Evolutionary conservation across 2,329 filamentous ascomycete species (phyloP).

Genomic region (Colletotrichum tabaci): DNA sequence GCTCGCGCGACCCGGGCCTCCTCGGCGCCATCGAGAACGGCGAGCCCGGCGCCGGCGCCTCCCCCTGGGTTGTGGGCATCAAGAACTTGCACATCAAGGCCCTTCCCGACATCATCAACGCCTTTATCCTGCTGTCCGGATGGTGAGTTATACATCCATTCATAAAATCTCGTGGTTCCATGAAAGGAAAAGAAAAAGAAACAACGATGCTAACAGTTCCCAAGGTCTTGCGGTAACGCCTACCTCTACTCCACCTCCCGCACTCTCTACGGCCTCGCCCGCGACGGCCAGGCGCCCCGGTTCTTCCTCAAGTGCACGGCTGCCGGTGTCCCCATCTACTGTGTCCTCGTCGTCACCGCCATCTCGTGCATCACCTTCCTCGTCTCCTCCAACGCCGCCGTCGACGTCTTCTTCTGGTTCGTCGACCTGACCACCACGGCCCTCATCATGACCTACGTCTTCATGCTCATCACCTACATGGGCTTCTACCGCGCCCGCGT

Average conservation of each 20-base stretch:
- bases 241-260: slow-evolving; percentile 67
- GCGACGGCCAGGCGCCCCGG: slow-evolving; percentile 63
- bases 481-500: slow-evolving; percentile 67
- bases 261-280: slow-evolving; percentile 65
- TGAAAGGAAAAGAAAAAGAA: background rate
- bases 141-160: slow-evolving; percentile 22
- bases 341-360: slow-evolving; percentile 51
- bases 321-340: slow-evolving; percentile 61
- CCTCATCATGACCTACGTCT: slow-evolving; percentile 71
- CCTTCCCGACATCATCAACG: slow-evolving; percentile 72
- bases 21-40: slow-evolving; percentile 67
- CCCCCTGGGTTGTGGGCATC: slow-evolving; percentile 69
- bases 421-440: slow-evolving; percentile 70
- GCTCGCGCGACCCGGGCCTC: slow-evolving; percentile 70
- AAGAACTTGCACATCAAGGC: slow-evolving; percentile 65
- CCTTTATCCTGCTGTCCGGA: slow-evolving; percentile 51
- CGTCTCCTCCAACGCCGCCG: slow-evolving; percentile 54
- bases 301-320: slow-evolving; percentile 57
- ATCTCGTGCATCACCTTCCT: slow-evolving; percentile 56
- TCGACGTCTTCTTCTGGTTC: slow-evolving; percentile 58
- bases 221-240: slow-evolving; percentile 63
- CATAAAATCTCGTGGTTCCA: background rate
- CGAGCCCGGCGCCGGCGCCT: slow-evolving; percentile 65
- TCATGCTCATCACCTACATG: slow-evolving; percentile 62
- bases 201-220: background rate